Conservation (phyloP, 202 grass and related monocot species). For the Saccharum hybrid region DNA sequence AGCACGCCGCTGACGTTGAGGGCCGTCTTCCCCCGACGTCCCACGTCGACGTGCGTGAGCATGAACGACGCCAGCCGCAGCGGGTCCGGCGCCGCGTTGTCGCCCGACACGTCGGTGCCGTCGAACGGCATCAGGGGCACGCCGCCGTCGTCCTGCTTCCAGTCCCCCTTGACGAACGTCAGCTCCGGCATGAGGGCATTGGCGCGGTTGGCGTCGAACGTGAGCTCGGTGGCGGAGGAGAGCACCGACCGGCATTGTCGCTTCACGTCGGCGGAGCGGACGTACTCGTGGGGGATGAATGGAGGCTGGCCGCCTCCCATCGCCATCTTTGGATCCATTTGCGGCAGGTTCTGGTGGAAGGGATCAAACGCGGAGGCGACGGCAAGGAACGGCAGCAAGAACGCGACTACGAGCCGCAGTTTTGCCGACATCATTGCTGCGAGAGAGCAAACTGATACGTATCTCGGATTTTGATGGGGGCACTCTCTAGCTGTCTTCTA, state of each 20-base stretch:
- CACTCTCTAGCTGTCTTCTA: neutral
- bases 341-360: neutral
- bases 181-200: constrained; percentile 62
- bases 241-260: constrained; percentile 61
- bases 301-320: constrained; percentile 34
- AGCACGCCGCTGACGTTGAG: constrained; percentile 78
- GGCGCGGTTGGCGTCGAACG: constrained; percentile 64
- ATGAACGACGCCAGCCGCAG: constrained; percentile 58
- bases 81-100: constrained; percentile 32
- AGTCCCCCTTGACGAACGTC: constrained; percentile 73
- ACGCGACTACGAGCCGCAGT: neutral
- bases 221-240: constrained; percentile 47
- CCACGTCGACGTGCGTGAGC: constrained; percentile 69
- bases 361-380: constrained; percentile 18
- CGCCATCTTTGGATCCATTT: constrained; percentile 16
- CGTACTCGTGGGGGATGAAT: constrained; percentile 64
- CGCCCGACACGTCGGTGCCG: constrained; percentile 43
- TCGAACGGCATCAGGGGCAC: constrained; percentile 74
- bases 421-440: neutral
- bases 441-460: neutral
- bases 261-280: constrained; percentile 67
- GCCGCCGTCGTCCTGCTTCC: constrained; percentile 52
- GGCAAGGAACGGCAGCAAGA: neutral
- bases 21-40: constrained; percentile 44
- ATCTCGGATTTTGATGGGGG: neutral